Evolutionary conservation across 441 rosid species (phyloP).

Genomic region (Brassica hybrid): DNA sequence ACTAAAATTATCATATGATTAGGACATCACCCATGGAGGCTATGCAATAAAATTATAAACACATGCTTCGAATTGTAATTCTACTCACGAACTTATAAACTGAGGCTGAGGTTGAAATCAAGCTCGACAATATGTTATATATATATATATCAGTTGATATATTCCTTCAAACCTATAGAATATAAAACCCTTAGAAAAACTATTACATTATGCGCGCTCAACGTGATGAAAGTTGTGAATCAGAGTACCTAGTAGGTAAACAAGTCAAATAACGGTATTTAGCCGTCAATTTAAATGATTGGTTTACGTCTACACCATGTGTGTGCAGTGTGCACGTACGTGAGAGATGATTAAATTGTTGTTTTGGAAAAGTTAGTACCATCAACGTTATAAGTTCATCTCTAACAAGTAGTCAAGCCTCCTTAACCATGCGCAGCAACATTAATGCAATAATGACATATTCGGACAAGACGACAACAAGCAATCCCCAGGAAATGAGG

Average conservation of each 20-base stretch:
- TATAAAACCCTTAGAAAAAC: not conserved
- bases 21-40: not conserved
- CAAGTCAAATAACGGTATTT: not conserved
- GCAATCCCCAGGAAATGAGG: not conserved
- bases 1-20: not conserved
- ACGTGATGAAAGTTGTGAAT: not conserved
- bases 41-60: not conserved
- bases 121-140: not conserved
- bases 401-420: not conserved
- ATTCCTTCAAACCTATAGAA: not conserved
- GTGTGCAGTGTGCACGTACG: not conserved
- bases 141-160: not conserved
- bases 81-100: not conserved
- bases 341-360: not conserved
- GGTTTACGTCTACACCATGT: not conserved
- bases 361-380: not conserved
- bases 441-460: not conserved
- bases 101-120: constrained; percentile 1
- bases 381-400: not conserved
- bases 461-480: not conserved
- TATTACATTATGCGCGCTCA: not conserved
- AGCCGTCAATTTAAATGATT: not conserved
- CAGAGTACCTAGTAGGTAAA: not conserved
- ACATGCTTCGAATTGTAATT: not conserved
- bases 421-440: not conserved